Base-by-base conservation (phyloP, 257 asterid genomes). In the Przewalskia tangutica region DNA sequence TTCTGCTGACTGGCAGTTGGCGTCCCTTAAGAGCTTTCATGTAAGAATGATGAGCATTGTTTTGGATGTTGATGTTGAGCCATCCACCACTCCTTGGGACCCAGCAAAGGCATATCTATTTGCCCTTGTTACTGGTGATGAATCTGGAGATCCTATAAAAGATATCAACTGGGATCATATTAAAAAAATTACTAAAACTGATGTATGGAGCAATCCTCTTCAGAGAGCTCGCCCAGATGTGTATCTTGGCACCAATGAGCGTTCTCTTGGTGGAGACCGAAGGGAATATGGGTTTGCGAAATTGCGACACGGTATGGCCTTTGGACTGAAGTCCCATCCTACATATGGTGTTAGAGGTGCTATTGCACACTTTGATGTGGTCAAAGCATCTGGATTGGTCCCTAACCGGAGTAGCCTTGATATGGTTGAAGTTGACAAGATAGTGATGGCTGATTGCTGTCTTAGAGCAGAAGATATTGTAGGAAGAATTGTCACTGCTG, bases 201-300 rank as follows among this genome's bases (percentile, higher is more conserved):
- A 84, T 87, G 97, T 94, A 80, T 96, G 99, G 99, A 85, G 81
- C 84, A 94, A 96, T 88, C 98, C 98, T 65, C 97, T 96, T 59
- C 99, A 96, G 91, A 92, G 93, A 87, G 99, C 99, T 84, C 91
- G 99, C 77, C 99, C 99, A 48, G 99, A 94, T 91, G 99, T 96
- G 83, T 88, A 90, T 86, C 99, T 96, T 75, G 99, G 99, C 77
- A 96, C 99, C 60, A 94, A 90, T 85, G 99, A 96, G 81, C 91
- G 98, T 77, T 86, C 97, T 42, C 88, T 96, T 76, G 99, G 99
- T 84, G 99, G 98, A 78, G 99, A 96, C 77, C 88, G 97, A 40
- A 92, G 97, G 82, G 99, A 96, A 86, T 96, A 96, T 86, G 99
- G 98, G 68, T 96, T 91, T 81, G 98, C 97, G 14, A 96, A 96